Percentiles rank a stretch among this genome's conserved stretches.
Evolutionary conservation across 2,329 filamentous ascomycete genomes (phyloP).

Genomic region (Exophiala sp.): DNA sequence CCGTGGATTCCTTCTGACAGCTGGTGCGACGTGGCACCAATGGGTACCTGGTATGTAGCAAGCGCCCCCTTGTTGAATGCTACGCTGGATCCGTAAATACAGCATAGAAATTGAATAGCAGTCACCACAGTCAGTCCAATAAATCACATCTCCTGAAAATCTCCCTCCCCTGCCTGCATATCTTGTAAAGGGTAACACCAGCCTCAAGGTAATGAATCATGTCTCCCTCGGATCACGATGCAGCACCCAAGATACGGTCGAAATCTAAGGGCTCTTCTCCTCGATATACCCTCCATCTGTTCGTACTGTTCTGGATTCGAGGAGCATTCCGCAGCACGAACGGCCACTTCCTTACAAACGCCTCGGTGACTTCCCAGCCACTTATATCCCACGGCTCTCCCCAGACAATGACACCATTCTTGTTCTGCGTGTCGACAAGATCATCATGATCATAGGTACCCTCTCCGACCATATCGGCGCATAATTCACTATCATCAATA

Average conservation of each 20-base stretch:
- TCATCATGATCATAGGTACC: not conserved
- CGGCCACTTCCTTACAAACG: conserved; percentile 45
- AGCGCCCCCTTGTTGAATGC: too few relatives aligned
- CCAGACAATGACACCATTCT: conserved; percentile 44
- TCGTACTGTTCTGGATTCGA: conserved; percentile 16
- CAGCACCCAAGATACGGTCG: conserved; percentile 7
- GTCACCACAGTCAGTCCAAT: too few relatives aligned
- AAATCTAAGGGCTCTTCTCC: conserved; percentile 22
- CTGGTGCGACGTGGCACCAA: too few relatives aligned
- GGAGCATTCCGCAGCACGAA: conserved; percentile 14
- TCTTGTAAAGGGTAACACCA: too few relatives aligned
- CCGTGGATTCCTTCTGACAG: too few relatives aligned
- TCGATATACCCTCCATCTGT: conserved; percentile 17
- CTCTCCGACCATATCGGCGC: conserved; percentile 36
- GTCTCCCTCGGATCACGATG: too few relatives aligned
- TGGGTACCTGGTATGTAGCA: too few relatives aligned
- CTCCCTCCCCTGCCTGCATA: too few relatives aligned
- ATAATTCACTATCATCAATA: conserved; percentile 36
- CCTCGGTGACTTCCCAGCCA: conserved; percentile 46
- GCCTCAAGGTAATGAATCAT: too few relatives aligned
- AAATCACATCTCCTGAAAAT: too few relatives aligned
- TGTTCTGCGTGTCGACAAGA: conserved; percentile 12
- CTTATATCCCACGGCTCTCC: conserved; percentile 42
- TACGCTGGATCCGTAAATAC: too few relatives aligned
- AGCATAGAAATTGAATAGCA: too few relatives aligned